Percentiles rank a stretch among this genome's conserved stretches.
These are phyloP conservation scores for Penicillium diatomitis DNA, from an alignment of 495 filamentous ascomycete genomes.

Conservation along the genomic window DNA sequence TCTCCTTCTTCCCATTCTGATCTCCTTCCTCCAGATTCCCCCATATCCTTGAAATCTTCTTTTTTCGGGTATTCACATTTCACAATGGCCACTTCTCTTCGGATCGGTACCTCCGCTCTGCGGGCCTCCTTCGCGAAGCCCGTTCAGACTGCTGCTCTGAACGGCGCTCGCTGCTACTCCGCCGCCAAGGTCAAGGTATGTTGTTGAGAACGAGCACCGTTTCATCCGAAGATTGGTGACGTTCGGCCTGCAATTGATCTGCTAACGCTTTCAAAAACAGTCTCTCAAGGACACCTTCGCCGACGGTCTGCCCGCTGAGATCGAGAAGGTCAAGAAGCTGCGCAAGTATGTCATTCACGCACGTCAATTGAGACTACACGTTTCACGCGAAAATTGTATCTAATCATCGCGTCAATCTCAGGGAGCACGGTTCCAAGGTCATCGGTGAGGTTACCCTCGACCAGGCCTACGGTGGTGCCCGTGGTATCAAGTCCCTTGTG, in stretches of 20 bases:
- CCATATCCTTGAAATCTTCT: conserved; percentile 8
- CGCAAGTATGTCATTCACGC: conserved; percentile 59
- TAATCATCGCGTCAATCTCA: conserved; percentile 28
- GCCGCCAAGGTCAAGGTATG: conserved; percentile 75
- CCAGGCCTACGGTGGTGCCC: conserved; percentile 98
- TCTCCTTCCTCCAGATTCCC: neutral
- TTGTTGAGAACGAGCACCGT: conserved; percentile 1
- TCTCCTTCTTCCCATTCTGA: neutral
- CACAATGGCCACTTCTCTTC: conserved; percentile 66
- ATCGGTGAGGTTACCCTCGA: conserved; percentile 97
- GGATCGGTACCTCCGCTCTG: conserved; percentile 65
- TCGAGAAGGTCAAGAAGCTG: conserved; percentile 98
- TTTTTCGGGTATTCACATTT: conserved; percentile 14
- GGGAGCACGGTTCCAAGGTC: conserved; percentile 89
- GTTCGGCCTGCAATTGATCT: conserved; percentile 10
- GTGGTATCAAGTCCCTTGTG: conserved; percentile 95
- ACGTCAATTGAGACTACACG: neutral
- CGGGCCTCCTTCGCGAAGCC: conserved; percentile 57
- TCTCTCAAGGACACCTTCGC: conserved; percentile 98
- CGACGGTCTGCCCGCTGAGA: conserved; percentile 85
- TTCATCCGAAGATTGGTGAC: neutral
- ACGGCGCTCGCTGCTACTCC: conserved; percentile 80
- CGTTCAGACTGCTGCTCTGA: conserved; percentile 63
- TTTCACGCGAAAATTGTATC: neutral
- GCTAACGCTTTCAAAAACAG: conserved; percentile 36